phyloP scores from a whole-genome alignment of 371 early-diverging fungal species.

The Saksenaea oblongispora region DNA sequence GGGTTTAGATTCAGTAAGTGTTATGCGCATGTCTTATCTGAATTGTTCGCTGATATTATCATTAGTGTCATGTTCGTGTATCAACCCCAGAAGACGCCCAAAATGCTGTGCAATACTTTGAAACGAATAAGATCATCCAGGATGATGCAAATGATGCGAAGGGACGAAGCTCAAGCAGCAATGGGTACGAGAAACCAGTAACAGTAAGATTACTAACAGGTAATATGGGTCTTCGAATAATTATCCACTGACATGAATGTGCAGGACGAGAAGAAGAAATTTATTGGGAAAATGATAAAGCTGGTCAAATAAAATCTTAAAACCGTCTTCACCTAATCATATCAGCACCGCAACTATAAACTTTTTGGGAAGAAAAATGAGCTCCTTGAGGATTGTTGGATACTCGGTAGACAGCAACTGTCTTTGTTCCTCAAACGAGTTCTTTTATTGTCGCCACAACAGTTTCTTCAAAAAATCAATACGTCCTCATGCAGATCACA shows the following conservation, averaged over 20 bases:
- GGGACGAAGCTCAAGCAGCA: slow-evolving; percentile 13
- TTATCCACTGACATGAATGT: background rate
- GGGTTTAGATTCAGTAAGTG: slow-evolving; percentile 18
- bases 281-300: slow-evolving; percentile 21
- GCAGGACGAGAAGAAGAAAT: slow-evolving; percentile 18
- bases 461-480: no score
- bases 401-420: no score
- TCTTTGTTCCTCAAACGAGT: no score
- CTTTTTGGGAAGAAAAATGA: no score
- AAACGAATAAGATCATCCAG: slow-evolving; percentile 20
- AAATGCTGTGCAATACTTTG: slow-evolving; percentile 26
- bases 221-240: background rate
- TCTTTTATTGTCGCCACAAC: no score
- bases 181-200: slow-evolving; percentile 11
- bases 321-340: no score
- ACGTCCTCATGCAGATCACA: no score
- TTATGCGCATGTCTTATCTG: background rate
- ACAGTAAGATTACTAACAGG: slow-evolving; percentile 11
- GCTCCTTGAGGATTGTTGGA: no score
- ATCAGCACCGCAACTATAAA: no score
- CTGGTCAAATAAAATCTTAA: background rate
- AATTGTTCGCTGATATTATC: background rate
- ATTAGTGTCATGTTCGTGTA: slow-evolving; percentile 34
- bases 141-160: slow-evolving; percentile 22
- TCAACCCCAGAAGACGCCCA: slow-evolving; percentile 26